Evolutionary conservation across 2,329 filamentous ascomycete genomes (phyloP).

Genomic region (Penicillium decumbens): DNA sequence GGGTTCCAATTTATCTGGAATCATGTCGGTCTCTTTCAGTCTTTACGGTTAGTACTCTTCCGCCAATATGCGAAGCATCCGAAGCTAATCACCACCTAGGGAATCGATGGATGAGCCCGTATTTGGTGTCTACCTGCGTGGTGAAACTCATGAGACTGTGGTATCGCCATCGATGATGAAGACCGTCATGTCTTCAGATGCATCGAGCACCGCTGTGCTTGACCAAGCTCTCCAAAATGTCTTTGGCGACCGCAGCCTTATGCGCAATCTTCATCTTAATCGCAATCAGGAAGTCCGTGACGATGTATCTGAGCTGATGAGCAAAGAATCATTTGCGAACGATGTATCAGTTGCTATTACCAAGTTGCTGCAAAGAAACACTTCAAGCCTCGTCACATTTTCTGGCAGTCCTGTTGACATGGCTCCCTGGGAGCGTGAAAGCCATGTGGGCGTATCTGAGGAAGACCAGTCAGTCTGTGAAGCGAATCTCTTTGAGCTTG

Average conservation of each 20-base stretch:
- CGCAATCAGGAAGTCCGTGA: constrained; percentile 39
- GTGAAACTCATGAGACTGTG: constrained; percentile 49
- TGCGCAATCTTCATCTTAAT: constrained; percentile 33
- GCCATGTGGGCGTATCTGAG: constrained; percentile 42
- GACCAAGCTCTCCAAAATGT: constrained; percentile 39
- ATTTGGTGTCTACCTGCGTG: constrained; percentile 49
- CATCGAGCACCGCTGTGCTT: constrained; percentile 28
- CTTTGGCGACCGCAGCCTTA: constrained; percentile 41
- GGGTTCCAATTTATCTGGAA: constrained; percentile 46
- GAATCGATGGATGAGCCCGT: constrained; percentile 40
- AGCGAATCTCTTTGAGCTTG: constrained; percentile 48
- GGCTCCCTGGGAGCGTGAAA: constrained; percentile 57
- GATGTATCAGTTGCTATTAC: constrained; percentile 39
- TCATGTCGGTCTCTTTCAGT: constrained; percentile 43
- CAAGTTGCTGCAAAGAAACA: constrained; percentile 41
- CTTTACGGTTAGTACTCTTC: constrained; percentile 34
- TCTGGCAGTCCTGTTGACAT: constrained; percentile 58
- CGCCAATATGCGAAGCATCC: not conserved
- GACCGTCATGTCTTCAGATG: constrained; percentile 35
- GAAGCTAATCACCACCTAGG: constrained; percentile 25
- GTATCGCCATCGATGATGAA: constrained; percentile 47
- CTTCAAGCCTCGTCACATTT: constrained; percentile 57
- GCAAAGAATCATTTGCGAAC: constrained; percentile 46
- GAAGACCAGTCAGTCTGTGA: constrained; percentile 47
- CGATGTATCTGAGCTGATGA: constrained; percentile 38